phyloP scores from a whole-genome alignment of 257 asterid genomes.

The Nicotiana otophora region DNA sequence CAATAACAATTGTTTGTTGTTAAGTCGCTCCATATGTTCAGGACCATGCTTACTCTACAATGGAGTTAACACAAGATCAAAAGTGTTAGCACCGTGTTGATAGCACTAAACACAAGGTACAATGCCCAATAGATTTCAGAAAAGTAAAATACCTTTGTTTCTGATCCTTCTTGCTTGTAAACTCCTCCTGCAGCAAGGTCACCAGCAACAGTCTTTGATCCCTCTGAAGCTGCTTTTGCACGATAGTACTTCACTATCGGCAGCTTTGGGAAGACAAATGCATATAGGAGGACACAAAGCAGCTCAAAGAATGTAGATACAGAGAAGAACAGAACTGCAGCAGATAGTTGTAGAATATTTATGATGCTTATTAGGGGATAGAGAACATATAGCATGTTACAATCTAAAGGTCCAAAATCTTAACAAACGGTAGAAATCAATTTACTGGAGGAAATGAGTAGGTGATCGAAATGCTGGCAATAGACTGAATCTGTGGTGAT shows the following conservation, averaged over 20 bases:
- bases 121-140: not conserved
- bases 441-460: not conserved
- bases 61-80: not conserved
- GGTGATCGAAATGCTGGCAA: not conserved
- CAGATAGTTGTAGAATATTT: not conserved
- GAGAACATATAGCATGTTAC: not conserved
- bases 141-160: not conserved
- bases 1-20: conserved; percentile 29
- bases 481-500: not conserved
- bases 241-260: conserved; percentile 38
- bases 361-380: not conserved
- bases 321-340: conserved; percentile 37
- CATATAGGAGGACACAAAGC: conserved; percentile 37
- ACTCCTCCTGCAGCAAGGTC: conserved; percentile 42
- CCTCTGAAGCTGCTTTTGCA: conserved; percentile 40
- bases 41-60: conserved; percentile 20
- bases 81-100: not conserved
- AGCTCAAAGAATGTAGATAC: conserved; percentile 35
- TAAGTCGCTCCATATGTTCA: conserved; percentile 22
- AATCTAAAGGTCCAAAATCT: not conserved
- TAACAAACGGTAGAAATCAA: not conserved
- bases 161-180: not conserved
- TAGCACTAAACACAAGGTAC: not conserved
- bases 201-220: conserved; percentile 37
- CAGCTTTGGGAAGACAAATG: conserved; percentile 33